These are phyloP conservation scores for Coleophoma crateriformis DNA, from an alignment of 2,329 filamentous ascomycete species.

Conservation along the genomic window DNA sequence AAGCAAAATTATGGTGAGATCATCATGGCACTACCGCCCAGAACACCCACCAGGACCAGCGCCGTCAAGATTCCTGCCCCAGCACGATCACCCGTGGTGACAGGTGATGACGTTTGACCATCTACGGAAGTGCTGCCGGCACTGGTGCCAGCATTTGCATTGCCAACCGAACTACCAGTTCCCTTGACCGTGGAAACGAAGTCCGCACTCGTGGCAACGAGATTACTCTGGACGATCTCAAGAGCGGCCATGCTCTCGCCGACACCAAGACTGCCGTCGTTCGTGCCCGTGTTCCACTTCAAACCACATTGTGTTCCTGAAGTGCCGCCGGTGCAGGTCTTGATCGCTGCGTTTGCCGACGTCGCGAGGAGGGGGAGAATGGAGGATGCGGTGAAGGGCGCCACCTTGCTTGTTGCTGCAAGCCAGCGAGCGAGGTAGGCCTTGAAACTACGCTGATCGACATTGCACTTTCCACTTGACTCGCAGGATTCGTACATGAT, in stretches of 20 bases:
- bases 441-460: conserved; percentile 59
- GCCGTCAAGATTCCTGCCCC: conserved; percentile 37
- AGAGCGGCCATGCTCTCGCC: conserved; percentile 68
- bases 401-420: conserved; percentile 56
- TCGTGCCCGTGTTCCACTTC: conserved; percentile 46
- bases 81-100: conserved; percentile 32
- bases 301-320: conserved; percentile 56
- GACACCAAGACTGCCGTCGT: conserved; percentile 56
- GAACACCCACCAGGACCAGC: conserved; percentile 17
- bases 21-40: conserved; percentile 13
- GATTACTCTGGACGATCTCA: conserved; percentile 47
- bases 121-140: conserved; percentile 8
- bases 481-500: conserved; percentile 65
- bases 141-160: conserved; percentile 14
- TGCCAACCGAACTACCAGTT: conserved; percentile 34
- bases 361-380: conserved; percentile 48
- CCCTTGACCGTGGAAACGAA: conserved; percentile 28
- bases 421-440: conserved; percentile 57
- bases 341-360: conserved; percentile 48
- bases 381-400: conserved; percentile 47
- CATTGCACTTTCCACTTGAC: conserved; percentile 47
- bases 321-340: conserved; percentile 50
- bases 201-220: conserved; percentile 27
- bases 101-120: conserved; percentile 7
- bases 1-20: conserved; percentile 8